phyloP scores from a whole-genome alignment of 768 basidiomycete genomes.

The Suillus hirtellus region DNA sequence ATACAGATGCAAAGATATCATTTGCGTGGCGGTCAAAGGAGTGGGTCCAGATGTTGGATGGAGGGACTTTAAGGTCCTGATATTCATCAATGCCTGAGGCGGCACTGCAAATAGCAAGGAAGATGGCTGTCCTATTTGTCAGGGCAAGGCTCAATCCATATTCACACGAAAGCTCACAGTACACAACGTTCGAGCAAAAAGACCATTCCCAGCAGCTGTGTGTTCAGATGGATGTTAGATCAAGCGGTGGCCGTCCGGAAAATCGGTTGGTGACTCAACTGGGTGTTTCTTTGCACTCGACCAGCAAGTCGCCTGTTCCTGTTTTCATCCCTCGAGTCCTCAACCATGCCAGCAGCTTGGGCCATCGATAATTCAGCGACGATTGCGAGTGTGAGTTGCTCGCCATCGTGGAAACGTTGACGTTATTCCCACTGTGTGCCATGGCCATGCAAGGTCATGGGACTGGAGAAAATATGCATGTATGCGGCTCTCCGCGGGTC shows the following conservation, averaged over 20 bases:
- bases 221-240: constrained; percentile 1
- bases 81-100: constrained; percentile 68
- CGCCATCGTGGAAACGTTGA: background rate
- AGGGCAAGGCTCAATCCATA: background rate
- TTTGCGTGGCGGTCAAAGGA: constrained; percentile 63
- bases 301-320: constrained; percentile 34
- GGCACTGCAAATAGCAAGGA: constrained; percentile 72
- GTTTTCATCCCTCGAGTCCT: constrained; percentile 47
- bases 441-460: constrained; percentile 10
- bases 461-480: background rate
- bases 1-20: constrained; percentile 79
- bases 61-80: constrained; percentile 58
- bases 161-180: constrained; percentile 35
- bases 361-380: constrained; percentile 38
- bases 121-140: constrained; percentile 42
- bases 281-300: constrained; percentile 52
- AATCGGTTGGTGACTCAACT: constrained; percentile 20
- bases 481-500: constrained; percentile 16
- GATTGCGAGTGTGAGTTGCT: constrained; percentile 13
- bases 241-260: background rate
- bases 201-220: constrained; percentile 67
- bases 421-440: constrained; percentile 2
- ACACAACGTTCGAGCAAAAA: constrained; percentile 53
- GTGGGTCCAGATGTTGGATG: constrained; percentile 45
- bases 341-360: constrained; percentile 54